Conservation (phyloP, 768 basidiomycete species). For the Lyophyllum decastes region DNA sequence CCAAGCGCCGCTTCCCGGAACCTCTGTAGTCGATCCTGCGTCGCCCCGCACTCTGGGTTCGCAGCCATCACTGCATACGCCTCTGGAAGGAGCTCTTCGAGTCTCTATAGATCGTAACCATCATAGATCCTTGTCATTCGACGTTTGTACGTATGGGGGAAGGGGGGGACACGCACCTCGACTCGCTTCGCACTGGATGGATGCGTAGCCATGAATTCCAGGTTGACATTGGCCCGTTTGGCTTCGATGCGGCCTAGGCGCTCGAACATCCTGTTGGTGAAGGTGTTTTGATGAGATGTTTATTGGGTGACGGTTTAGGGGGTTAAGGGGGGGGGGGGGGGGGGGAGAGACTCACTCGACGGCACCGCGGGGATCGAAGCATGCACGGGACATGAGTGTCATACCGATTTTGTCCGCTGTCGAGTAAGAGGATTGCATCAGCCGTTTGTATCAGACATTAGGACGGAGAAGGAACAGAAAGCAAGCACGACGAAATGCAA, state of each 20-base stretch:
- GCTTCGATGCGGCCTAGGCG: constrained; percentile 64
- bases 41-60: constrained; percentile 54
- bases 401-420: constrained; percentile 88
- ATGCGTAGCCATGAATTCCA: constrained; percentile 79
- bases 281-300: too few species aligned
- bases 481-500: background rate
- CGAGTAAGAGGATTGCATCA: background rate
- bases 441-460: background rate
- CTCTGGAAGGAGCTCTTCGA: constrained; percentile 57
- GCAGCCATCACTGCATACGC: constrained; percentile 55
- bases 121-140: background rate
- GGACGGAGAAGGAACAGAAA: background rate
- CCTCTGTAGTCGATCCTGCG: constrained; percentile 37
- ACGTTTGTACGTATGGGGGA: background rate
- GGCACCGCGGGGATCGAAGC: constrained; percentile 80
- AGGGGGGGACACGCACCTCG: constrained; percentile 45
- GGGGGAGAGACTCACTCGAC: constrained; percentile 52
- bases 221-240: constrained; percentile 19
- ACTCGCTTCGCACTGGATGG: constrained; percentile 74
- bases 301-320: background rate
- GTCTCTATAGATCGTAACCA: constrained; percentile 33
- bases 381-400: constrained; percentile 77
- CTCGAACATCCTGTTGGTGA: constrained; percentile 59
- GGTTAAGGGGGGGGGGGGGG: background rate
- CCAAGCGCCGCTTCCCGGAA: constrained; percentile 25